phyloP scores from a whole-genome alignment of 148 eudicot species.

The Camellia japonica region DNA sequence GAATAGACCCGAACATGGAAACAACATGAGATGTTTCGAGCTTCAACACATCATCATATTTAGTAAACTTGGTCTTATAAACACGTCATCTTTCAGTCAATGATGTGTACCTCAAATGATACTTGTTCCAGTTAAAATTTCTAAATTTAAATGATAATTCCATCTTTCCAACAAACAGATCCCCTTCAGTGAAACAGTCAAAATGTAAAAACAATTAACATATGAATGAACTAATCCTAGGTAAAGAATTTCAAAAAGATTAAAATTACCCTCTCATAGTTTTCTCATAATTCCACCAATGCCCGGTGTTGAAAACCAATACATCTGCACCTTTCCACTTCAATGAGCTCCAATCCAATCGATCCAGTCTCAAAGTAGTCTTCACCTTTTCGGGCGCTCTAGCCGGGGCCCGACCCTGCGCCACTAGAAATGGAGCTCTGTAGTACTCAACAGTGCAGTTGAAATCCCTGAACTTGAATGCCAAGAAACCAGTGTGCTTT shows the following conservation, averaged over 20 bases:
- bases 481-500: conserved; percentile 69
- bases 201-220: neutral
- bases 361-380: conserved; percentile 61
- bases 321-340: conserved; percentile 79
- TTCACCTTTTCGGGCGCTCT: conserved; percentile 50
- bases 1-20: too few relatives aligned
- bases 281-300: conserved; percentile 89
- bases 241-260: conserved; percentile 12
- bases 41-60: neutral
- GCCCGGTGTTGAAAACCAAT: conserved; percentile 74
- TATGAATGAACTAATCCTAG: neutral
- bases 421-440: conserved; percentile 77
- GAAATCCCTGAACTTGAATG: conserved; percentile 55
- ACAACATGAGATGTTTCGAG: too few relatives aligned
- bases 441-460: conserved; percentile 91
- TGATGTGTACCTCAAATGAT: neutral
- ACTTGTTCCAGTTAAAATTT: neutral
- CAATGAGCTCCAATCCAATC: conserved; percentile 57
- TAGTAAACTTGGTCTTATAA: neutral
- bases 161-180: too few relatives aligned
- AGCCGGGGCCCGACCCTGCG: conserved; percentile 52
- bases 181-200: neutral
- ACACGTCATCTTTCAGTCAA: neutral
- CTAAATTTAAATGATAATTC: neutral
- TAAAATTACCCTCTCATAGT: conserved; percentile 52